Evolutionary conservation across 169 alveolate genomes (phyloP).

Genomic region (Plasmodium cynomolgi): DNA sequence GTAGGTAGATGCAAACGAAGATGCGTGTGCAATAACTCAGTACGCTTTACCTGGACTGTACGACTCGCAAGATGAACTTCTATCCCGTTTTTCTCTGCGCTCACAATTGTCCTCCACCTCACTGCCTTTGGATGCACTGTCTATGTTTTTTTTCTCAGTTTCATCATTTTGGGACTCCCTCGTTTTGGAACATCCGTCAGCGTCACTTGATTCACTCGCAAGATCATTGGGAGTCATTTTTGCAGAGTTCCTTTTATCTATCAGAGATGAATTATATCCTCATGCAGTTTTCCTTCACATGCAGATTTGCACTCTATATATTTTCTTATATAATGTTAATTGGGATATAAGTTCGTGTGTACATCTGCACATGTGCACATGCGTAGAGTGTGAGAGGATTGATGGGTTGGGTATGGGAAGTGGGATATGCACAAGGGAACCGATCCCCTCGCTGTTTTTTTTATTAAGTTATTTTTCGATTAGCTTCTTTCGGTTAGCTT

Average conservation of each 20-base stretch:
- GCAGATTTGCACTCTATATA: not conserved
- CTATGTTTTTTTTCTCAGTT: slow-evolving; percentile 3
- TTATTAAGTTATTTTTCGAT: not conserved
- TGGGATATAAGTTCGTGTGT: not conserved
- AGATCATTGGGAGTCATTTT: slow-evolving; percentile 35
- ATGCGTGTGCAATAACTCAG: not conserved
- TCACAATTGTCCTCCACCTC: slow-evolving; percentile 44
- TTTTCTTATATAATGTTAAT: not conserved
- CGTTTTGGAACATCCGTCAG: not conserved
- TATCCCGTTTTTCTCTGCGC: slow-evolving; percentile 57
- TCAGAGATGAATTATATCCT: not conserved
- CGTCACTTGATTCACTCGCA: slow-evolving; percentile 27
- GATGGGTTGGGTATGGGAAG: not conserved
- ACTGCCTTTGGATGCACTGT: slow-evolving; percentile 15
- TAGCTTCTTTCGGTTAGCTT: not conserved
- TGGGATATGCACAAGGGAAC: not conserved
- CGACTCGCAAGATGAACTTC: slow-evolving; percentile 43
- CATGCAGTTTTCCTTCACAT: not conserved
- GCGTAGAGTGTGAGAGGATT: not conserved
- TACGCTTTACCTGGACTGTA: slow-evolving; percentile 30
- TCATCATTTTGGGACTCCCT: slow-evolving; percentile 17
- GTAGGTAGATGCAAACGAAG: not conserved
- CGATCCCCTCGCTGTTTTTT: not conserved
- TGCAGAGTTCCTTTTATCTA: not conserved
- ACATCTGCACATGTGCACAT: not conserved